A percentile compares a stretch with the other conserved stretches of the same genome.
These are phyloP conservation scores for Wickerhamia fluorescens DNA, from an alignment of 805 yeast genomes.

Conservation along the genomic window DNA sequence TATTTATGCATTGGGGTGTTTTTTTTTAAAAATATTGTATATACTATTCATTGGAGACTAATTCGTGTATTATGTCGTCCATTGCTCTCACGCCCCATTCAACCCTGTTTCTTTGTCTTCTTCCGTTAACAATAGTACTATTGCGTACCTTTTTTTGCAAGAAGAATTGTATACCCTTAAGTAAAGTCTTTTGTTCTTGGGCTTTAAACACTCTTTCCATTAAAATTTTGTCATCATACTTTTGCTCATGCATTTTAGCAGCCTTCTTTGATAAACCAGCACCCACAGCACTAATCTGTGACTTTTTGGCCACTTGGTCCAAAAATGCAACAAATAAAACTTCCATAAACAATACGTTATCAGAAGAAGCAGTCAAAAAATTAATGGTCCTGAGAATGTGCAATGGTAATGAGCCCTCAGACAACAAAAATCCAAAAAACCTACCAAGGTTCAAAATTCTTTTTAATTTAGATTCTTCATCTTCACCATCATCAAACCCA, in stretches of 20 bases:
- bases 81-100: conserved; percentile 60
- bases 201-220: conserved; percentile 48
- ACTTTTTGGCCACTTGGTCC: conserved; percentile 55
- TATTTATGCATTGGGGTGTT: conserved; percentile 1
- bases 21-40: too few species aligned
- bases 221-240: conserved; percentile 42
- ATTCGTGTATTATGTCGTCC: conserved; percentile 46
- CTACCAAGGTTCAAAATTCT: conserved; percentile 68
- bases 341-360: conserved; percentile 65
- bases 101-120: conserved; percentile 49
- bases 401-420: conserved; percentile 66
- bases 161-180: conserved; percentile 64
- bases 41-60: conserved; percentile 14
- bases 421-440: conserved; percentile 69
- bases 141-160: conserved; percentile 39
- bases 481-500: conserved; percentile 29
- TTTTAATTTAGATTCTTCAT: conserved; percentile 51
- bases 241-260: conserved; percentile 21
- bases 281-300: conserved; percentile 44
- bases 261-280: conserved; percentile 29
- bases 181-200: conserved; percentile 48
- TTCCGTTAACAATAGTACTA: conserved; percentile 45
- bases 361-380: conserved; percentile 60
- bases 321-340: conserved; percentile 62
- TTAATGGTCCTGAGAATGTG: conserved; percentile 69